Percentiles rank a stretch among this genome's conserved stretches.
Conservation (phyloP, 768 basidiomycete species). For the Gelatoporia subvermispora region DNA sequence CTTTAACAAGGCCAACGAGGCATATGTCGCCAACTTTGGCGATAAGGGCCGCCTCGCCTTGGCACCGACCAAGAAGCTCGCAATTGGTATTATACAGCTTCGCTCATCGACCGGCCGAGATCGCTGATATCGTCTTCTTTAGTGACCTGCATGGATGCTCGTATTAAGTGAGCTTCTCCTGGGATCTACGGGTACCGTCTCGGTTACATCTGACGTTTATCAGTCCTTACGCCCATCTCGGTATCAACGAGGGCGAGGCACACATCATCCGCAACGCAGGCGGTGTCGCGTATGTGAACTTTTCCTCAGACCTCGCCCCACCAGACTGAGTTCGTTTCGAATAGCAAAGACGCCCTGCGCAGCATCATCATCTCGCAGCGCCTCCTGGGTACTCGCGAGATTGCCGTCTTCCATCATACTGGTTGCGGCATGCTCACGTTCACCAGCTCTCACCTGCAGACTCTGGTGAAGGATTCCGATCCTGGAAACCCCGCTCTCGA, state of each 20-base stretch:
- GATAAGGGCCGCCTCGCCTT: slow-evolving; percentile 37
- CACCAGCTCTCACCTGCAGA: slow-evolving; percentile 43
- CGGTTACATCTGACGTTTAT: slow-evolving; percentile 1
- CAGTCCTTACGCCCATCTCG: slow-evolving; percentile 55
- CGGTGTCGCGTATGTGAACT: slow-evolving; percentile 47
- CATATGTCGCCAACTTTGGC: slow-evolving; percentile 43
- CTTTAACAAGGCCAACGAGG: slow-evolving; percentile 37
- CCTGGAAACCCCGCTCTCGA: slow-evolving; percentile 25
- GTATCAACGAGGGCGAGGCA: slow-evolving; percentile 61
- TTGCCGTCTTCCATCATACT: slow-evolving; percentile 67
- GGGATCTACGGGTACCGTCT: neutral
- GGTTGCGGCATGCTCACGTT: slow-evolving; percentile 73
- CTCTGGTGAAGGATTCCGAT: slow-evolving; percentile 42
- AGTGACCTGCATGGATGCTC: slow-evolving; percentile 76
- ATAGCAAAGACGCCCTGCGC: slow-evolving; percentile 58
- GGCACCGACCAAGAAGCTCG: slow-evolving; percentile 38
- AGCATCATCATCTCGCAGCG: slow-evolving; percentile 70
- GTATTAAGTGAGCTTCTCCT: slow-evolving; percentile 47
- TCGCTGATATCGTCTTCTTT: neutral
- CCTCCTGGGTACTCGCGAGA: slow-evolving; percentile 63
- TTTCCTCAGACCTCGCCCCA: neutral
- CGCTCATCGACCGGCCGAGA: neutral
- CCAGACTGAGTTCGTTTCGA: neutral
- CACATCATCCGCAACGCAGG: slow-evolving; percentile 77
- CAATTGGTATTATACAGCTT: slow-evolving; percentile 25